Evolutionary conservation across 352 stramenopile genomes (phyloP).

Genomic region (Phytophthora crassamura): DNA sequence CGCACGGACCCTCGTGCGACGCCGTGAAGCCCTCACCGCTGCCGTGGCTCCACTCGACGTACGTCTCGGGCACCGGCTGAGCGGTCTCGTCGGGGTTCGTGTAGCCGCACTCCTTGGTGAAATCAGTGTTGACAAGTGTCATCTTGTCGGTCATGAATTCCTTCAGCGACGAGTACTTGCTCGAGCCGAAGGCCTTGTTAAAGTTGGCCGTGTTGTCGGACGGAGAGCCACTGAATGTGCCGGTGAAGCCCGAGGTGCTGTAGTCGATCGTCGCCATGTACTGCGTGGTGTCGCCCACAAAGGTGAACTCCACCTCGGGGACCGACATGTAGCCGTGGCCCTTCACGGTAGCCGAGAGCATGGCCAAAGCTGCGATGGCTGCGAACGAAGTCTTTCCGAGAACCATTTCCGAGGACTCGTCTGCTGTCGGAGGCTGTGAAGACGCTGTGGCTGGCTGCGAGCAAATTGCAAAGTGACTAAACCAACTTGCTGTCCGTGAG

Average conservation of each 20-base stretch:
- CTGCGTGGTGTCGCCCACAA: slow-evolving; percentile 32
- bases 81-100: slow-evolving; percentile 27
- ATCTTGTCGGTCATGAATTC: slow-evolving; percentile 36
- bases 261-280: slow-evolving; percentile 33
- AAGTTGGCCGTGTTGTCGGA: slow-evolving; percentile 32
- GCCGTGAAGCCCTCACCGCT: slow-evolving; percentile 28
- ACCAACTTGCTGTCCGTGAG: slow-evolving; percentile 13
- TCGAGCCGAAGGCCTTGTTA: slow-evolving; percentile 29
- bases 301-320: slow-evolving; percentile 34
- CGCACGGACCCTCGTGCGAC: slow-evolving; percentile 30
- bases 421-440: slow-evolving; percentile 19
- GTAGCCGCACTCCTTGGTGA: slow-evolving; percentile 37
- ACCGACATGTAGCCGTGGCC: slow-evolving; percentile 35
- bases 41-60: slow-evolving; percentile 38
- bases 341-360: slow-evolving; percentile 28
- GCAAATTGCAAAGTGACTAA: slow-evolving; percentile 32
- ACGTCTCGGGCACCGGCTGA: slow-evolving; percentile 31
- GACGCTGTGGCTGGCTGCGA: slow-evolving; percentile 14
- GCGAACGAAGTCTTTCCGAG: slow-evolving; percentile 21
- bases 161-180: slow-evolving; percentile 32
- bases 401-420: slow-evolving; percentile 32
- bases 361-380: slow-evolving; percentile 17
- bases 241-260: slow-evolving; percentile 32
- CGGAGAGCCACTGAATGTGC: slow-evolving; percentile 16
- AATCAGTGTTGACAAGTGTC: slow-evolving; percentile 15